Base-by-base conservation (phyloP, 2,329 filamentous ascomycete genomes). In the Chaetomium sp. region DNA sequence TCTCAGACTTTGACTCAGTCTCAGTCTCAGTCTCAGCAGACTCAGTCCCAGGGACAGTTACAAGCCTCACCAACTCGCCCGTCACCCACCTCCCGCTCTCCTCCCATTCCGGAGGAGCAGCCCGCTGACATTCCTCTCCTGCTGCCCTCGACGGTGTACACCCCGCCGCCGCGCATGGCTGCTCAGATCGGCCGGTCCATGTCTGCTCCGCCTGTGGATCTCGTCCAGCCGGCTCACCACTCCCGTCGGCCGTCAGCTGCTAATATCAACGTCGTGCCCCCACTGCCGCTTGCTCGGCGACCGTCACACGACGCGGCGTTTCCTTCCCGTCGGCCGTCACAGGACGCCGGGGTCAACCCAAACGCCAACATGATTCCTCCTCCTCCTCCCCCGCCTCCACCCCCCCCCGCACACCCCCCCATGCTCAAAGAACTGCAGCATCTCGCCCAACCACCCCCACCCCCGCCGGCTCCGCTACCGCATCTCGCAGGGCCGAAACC, bases 371-470 rank as follows among this genome's bases (percentile, higher is more conserved):
- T 78, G 32, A 76, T 76, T 1, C 76, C 77, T 1, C 79, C 79
- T 0, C 80, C 80, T 0, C 76, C 79, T 1, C 75, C 80, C 0
- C 76, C 77, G 0, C 79, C 76, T 0, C 76, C 77, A 1, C 79
- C 79, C 0, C 80, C 81, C 0, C 76, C 79, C 1, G 75, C 81
- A 0, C 76, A 79, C 1, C 75, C 80, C 4, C 77, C 80, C 0
- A 73, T 85, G 59, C 67, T 86, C 38, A 83, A 79, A 68, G 82
- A 86, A 66, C 74, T 86, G 9, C 80, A 82, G 61, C 83, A 86
- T 66, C 69, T 86, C 33, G 80, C 81, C 27, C 74, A 71, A 32
- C 82, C 82, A 1, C 82, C 82, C 0, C 82, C 83, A 0, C 83
- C 83, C 0, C 83, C 83, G 1, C 82, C 82, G 0, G 77, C 80